Percentiles rank a stretch among this genome's conserved stretches.
These are phyloP conservation scores for Ceratobasidium sp. DNA, from an alignment of 1,284 basidiomycete species.

Conservation along the genomic window DNA sequence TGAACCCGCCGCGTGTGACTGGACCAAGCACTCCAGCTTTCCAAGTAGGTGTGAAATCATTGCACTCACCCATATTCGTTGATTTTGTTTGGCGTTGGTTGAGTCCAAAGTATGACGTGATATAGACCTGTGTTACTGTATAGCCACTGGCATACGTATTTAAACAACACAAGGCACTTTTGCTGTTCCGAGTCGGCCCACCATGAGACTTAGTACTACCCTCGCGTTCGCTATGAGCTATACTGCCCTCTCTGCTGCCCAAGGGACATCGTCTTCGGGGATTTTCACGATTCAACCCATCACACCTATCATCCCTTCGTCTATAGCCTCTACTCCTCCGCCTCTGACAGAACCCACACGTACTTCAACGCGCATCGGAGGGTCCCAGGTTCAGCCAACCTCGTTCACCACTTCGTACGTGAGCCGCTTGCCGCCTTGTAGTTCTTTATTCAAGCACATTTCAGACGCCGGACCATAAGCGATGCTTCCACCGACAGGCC, in stretches of 20 bases:
- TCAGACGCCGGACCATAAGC: slow-evolving; percentile 26
- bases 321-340: slow-evolving; percentile 1
- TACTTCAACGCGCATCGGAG: slow-evolving; percentile 28
- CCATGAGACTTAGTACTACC: slow-evolving; percentile 13
- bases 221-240: not conserved
- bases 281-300: slow-evolving; percentile 35
- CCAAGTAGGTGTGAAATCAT: not conserved
- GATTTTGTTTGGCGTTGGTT: slow-evolving; percentile 2
- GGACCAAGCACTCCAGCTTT: too few relatives aligned
- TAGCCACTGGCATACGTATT: not conserved
- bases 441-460: not conserved
- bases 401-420: slow-evolving; percentile 23
- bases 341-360: not conserved
- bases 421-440: not conserved
- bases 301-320: slow-evolving; percentile 37
- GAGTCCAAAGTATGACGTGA: not conserved
- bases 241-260: not conserved
- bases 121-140: not conserved
- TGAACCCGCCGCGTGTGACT: too few relatives aligned
- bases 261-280: not conserved
- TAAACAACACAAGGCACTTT: not conserved
- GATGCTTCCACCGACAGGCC: slow-evolving; percentile 36
- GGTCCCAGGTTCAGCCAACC: slow-evolving; percentile 19
- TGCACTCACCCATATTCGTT: not conserved
- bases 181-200: not conserved